Percentiles rank a stretch among this genome's conserved stretches.
These are phyloP conservation scores for Rhizopogon rudus DNA, from an alignment of 768 basidiomycete genomes.

Conservation along the genomic window DNA sequence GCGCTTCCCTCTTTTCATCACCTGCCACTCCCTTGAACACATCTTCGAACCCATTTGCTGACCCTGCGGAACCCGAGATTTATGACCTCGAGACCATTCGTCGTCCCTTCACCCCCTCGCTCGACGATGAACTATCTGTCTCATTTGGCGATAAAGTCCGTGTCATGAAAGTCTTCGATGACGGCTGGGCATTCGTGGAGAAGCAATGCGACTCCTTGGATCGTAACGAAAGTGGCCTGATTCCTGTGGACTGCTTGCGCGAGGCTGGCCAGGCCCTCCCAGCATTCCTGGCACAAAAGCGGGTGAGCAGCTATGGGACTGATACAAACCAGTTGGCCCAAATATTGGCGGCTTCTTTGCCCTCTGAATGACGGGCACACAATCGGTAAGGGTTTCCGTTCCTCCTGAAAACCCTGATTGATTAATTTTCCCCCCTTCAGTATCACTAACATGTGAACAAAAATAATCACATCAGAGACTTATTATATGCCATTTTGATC, in stretches of 20 bases:
- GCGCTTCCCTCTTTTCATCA: neutral
- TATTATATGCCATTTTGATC: neutral
- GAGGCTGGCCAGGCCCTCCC: slow-evolving; percentile 41
- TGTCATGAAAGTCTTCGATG: slow-evolving; percentile 54
- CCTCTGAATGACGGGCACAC: neutral
- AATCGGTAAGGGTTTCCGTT: neutral
- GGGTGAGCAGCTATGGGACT: slow-evolving; percentile 35
- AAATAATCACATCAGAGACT: neutral
- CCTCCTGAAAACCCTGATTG: neutral
- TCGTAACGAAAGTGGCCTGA: slow-evolving; percentile 39
- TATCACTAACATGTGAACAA: neutral
- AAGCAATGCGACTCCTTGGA: slow-evolving; percentile 21
- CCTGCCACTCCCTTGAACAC: neutral
- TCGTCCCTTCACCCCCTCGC: slow-evolving; percentile 51
- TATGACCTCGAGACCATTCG: slow-evolving; percentile 43
- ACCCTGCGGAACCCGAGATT: slow-evolving; percentile 27
- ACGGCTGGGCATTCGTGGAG: slow-evolving; percentile 68
- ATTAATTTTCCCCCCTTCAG: neutral
- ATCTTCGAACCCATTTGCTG: slow-evolving; percentile 29
- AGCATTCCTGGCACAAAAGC: slow-evolving; percentile 44
- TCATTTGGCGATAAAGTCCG: slow-evolving; percentile 45
- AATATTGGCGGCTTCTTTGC: neutral
- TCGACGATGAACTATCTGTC: slow-evolving; percentile 58
- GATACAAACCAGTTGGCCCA: neutral
- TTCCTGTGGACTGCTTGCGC: slow-evolving; percentile 68